These are phyloP conservation scores for Ascochyta rabiei DNA, from an alignment of 2,329 filamentous ascomycete species.

Conservation along the genomic window DNA sequence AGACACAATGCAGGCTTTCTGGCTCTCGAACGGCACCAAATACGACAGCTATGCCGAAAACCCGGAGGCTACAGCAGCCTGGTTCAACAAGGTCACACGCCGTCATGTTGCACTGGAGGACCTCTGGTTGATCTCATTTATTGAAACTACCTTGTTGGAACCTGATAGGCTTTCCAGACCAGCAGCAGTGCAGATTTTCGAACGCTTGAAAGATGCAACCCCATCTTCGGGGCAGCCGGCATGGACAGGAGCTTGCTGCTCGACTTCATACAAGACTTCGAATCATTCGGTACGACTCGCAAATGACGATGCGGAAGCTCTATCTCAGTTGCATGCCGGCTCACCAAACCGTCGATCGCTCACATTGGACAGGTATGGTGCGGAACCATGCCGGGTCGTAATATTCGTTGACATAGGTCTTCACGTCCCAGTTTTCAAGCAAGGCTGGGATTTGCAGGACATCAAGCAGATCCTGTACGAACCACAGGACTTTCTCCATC, in stretches of 20 bases:
- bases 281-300: too few species aligned
- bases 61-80: slow-evolving; percentile 3
- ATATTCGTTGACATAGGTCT: too few species aligned
- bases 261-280: neutral
- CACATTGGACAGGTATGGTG: too few species aligned
- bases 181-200: neutral
- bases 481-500: too few species aligned
- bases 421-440: too few species aligned
- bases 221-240: too few species aligned
- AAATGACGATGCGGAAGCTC: too few species aligned
- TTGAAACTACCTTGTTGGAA: neutral
- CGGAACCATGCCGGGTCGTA: too few species aligned
- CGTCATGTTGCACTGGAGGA: neutral
- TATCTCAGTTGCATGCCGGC: too few species aligned
- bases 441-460: too few species aligned
- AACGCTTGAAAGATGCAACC: neutral
- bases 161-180: neutral
- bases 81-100: neutral
- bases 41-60: slow-evolving; percentile 24
- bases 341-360: too few species aligned
- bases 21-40: slow-evolving; percentile 15
- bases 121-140: neutral
- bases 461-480: too few species aligned
- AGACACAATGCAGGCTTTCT: slow-evolving; percentile 6
- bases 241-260: neutral